A percentile compares a stretch with the other conserved stretches of the same genome.
Conservation (phyloP, 345 rosid genomes). For the Punica granatum region DNA sequence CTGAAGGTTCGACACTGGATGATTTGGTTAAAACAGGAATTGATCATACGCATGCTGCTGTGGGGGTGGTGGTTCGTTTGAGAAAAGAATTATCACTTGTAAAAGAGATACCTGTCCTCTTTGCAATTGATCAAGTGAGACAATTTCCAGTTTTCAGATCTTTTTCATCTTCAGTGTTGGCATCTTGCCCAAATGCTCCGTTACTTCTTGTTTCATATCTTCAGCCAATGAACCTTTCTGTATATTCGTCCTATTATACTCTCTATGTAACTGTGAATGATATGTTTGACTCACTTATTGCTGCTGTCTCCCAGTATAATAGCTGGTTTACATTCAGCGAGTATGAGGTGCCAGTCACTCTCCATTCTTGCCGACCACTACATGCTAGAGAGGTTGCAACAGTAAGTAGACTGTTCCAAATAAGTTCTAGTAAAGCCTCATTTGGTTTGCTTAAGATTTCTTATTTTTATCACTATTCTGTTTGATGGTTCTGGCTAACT, state of each 20-base stretch:
- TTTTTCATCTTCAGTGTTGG: not conserved
- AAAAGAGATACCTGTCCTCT: constrained; percentile 78
- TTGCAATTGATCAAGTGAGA: constrained; percentile 94
- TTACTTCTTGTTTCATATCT: not conserved
- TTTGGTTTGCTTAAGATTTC: not conserved
- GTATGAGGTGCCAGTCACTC: constrained; percentile 75
- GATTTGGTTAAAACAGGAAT: constrained; percentile 79
- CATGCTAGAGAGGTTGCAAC: constrained; percentile 91
- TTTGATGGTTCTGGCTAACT: not conserved
- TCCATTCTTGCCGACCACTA: constrained; percentile 59
- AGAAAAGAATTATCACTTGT: constrained; percentile 86
- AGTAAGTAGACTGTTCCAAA: constrained; percentile 30
- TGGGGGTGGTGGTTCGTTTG: constrained; percentile 68
- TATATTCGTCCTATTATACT: not conserved
- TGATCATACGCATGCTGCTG: constrained; percentile 75
- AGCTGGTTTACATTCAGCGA: constrained; percentile 97
- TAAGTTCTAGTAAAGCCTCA: not conserved
- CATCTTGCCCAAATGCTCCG: not conserved
- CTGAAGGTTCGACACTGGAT: constrained; percentile 64
- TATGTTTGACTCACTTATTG: constrained; percentile 16
- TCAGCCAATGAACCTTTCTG: not conserved
- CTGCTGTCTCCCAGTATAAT: constrained; percentile 53
- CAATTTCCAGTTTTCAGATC: not conserved
- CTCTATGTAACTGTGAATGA: not conserved
- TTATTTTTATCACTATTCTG: not conserved